Percentiles rank a stretch among this genome's conserved stretches.
These are phyloP conservation scores for Fusarium sp. DNA, from an alignment of 2,329 filamentous ascomycete species.

Conservation along the genomic window DNA sequence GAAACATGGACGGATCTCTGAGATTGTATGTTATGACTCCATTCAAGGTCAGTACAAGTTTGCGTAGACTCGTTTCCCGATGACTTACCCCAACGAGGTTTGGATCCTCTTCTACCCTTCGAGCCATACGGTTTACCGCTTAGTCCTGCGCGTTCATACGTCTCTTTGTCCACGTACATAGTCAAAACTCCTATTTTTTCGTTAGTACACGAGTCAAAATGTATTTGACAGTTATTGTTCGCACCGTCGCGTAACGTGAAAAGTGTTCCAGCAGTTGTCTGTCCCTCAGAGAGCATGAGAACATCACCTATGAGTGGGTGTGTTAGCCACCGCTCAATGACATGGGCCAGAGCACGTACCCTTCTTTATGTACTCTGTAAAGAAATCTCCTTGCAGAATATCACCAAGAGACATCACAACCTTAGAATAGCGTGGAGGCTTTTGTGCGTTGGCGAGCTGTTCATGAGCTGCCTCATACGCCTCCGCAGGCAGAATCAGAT, in stretches of 20 bases:
- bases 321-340: not conserved
- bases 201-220: slow-evolving; percentile 11
- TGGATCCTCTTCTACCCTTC: slow-evolving; percentile 72
- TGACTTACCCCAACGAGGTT: slow-evolving; percentile 79
- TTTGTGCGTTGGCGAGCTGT: slow-evolving; percentile 61
- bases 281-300: slow-evolving; percentile 87
- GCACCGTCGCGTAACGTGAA: slow-evolving; percentile 80
- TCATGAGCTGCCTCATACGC: slow-evolving; percentile 68
- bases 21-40: slow-evolving; percentile 85
- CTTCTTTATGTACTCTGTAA: slow-evolving; percentile 86
- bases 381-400: slow-evolving; percentile 81
- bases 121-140: slow-evolving; percentile 77
- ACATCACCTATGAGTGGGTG: slow-evolving; percentile 73
- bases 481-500: slow-evolving; percentile 80
- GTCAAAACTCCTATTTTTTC: slow-evolving; percentile 72
- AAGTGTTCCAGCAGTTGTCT: slow-evolving; percentile 77
- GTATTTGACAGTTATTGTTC: slow-evolving; percentile 8
- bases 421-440: slow-evolving; percentile 70
- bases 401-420: slow-evolving; percentile 81
- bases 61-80: not conserved
- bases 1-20: slow-evolving; percentile 80
- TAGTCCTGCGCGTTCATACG: slow-evolving; percentile 87
- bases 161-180: slow-evolving; percentile 84
- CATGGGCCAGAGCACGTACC: slow-evolving; percentile 62
- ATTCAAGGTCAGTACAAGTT: slow-evolving; percentile 46